Percentiles rank a stretch among this genome's conserved stretches.
phyloP scores from a whole-genome alignment of 2,329 filamentous ascomycete genomes.

The Onygenales sp. region DNA sequence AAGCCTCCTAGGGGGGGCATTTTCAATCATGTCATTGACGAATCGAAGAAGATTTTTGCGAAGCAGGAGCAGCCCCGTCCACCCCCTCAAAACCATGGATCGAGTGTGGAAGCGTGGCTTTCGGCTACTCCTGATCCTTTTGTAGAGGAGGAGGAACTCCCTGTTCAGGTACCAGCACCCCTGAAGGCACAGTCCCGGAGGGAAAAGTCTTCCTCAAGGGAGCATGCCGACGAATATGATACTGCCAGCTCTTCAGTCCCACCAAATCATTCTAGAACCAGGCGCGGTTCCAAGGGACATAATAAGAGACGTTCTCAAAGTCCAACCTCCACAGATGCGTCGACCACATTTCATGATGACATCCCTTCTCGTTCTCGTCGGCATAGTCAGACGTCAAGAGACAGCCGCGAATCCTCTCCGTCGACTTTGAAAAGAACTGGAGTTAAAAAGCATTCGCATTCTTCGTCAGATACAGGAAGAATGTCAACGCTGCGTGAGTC shows the following conservation, averaged over 20 bases:
- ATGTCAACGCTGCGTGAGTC: constrained; percentile 18
- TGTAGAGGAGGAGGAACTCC: constrained; percentile 27
- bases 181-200: constrained; percentile 28
- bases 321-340: neutral
- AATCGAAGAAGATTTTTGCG: constrained; percentile 37
- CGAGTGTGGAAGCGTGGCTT: constrained; percentile 55
- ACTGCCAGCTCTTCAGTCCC: neutral
- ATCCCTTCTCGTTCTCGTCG: neutral
- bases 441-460: constrained; percentile 10
- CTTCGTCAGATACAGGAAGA: constrained; percentile 11
- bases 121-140: constrained; percentile 48
- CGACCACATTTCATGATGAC: neutral
- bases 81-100: constrained; percentile 32
- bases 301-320: neutral
- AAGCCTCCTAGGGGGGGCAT: constrained; percentile 33
- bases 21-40: constrained; percentile 34
- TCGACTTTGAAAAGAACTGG: constrained; percentile 18
- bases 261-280: neutral
- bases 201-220: constrained; percentile 12
- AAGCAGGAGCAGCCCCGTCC: constrained; percentile 31
- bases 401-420: constrained; percentile 13
- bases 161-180: constrained; percentile 31
- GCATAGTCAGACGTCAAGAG: neutral
- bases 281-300: neutral
- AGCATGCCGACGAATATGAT: neutral